Base-by-base conservation (phyloP, 176 grass and related monocot genomes). In the Typha latifolia region DNA sequence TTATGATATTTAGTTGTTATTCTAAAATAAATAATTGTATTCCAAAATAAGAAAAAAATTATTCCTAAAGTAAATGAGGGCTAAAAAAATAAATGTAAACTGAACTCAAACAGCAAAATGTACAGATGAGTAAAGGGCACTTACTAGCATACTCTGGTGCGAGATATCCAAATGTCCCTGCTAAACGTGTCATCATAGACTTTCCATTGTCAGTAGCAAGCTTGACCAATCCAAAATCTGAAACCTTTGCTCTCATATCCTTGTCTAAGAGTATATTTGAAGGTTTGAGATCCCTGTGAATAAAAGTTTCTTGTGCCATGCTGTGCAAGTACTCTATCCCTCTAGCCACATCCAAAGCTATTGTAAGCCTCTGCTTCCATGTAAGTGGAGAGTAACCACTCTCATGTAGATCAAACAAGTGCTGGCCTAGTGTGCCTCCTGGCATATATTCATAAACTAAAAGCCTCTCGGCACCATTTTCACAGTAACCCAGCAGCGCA, bases 81-180 rank as follows among this genome's bases (percentile, higher is more conserved):
- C 27, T 70, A 51, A 49, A 15, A 77, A 73, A 48, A 62, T 27
- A 86, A 66, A 70, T 69, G 7, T 3, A 74, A 11, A 74, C 48
- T 48, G 49, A 14, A 71, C 49, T 24, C 29, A 68, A 51, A 56
- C 49, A 78, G 66, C 32, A 72, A 1, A 11, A 64, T 14, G 18
- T 24, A 63, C 2, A 15, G 43, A 82, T 62, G 62, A 62, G 51
- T 66, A 57, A 81, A 74, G n/a, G 68, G 64, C 15, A 92, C 94
- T 73, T 92, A 97, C 94, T 84, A 59, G 94, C 94, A 76, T 97
- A 97, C 74, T 97, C 93, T 62, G 94, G 94, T 1, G 94, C 94
- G 22, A 97, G 89, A 77, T 97, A 97, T 65, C 94, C 94, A 82
- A 97, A 97, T 66, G 94, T 97, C 23, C 94, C 94, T 55, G 94